These are phyloP conservation scores for Candida gorgasii DNA, from an alignment of 805 yeast species.

Conservation along the genomic window DNA sequence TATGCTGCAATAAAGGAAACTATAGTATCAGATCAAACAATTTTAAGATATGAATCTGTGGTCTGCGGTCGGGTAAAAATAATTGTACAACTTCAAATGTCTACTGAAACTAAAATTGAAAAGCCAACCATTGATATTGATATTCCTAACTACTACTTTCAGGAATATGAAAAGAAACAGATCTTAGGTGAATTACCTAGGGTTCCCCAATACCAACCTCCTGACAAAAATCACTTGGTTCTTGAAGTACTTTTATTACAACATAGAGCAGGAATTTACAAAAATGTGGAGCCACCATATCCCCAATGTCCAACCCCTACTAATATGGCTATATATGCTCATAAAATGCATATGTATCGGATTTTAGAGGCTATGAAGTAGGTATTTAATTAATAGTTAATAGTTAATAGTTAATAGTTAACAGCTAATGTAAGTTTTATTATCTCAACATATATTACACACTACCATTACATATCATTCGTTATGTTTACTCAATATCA, in stretches of 20 bases:
- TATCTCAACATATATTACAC: conserved; percentile 6
- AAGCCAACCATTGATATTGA: neutral
- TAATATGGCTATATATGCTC: conserved; percentile 25
- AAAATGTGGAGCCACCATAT: conserved; percentile 16
- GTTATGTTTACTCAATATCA: no score
- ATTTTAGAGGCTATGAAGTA: neutral
- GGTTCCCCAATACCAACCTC: neutral
- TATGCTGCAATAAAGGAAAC: no score
- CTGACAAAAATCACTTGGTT: neutral
- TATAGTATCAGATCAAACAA: no score
- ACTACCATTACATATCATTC: neutral
- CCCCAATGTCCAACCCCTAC: conserved; percentile 28
- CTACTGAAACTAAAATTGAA: neutral
- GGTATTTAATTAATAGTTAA: no score
- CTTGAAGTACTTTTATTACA: neutral
- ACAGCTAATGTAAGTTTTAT: no score
- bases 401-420: no score
- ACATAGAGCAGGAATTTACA: conserved; percentile 5
- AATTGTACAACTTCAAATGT: no score
- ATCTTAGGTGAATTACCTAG: conserved; percentile 2
- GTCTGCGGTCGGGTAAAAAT: no score
- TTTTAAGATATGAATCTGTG: no score
- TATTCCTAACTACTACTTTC: neutral
- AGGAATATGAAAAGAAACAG: neutral
- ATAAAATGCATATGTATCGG: conserved; percentile 22